A percentile compares a stretch with the other conserved stretches of the same genome.
Evolutionary conservation across 495 filamentous ascomycete species (phyloP).

Genomic region (Podospora anserina): DNA sequence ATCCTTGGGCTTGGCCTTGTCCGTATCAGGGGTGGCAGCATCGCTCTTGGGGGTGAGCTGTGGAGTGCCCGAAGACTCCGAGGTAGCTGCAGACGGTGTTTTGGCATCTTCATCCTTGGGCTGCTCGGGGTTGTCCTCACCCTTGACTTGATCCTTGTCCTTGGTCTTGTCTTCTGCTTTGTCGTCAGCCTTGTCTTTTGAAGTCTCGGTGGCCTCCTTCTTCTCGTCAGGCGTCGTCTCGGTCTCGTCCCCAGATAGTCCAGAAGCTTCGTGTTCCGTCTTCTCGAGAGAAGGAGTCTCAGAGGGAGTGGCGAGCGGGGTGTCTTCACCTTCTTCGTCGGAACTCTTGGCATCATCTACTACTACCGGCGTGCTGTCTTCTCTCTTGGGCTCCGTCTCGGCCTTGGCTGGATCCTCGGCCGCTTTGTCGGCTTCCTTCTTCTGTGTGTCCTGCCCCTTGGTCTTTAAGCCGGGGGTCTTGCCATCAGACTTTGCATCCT

Average conservation of each 20-base stretch:
- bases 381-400: slow-evolving; percentile 13
- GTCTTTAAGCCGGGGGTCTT: slow-evolving; percentile 20
- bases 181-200: slow-evolving; percentile 15
- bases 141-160: slow-evolving; percentile 10
- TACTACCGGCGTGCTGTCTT: slow-evolving; percentile 12
- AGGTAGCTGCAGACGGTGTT: slow-evolving; percentile 20
- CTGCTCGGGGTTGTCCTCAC: slow-evolving; percentile 13
- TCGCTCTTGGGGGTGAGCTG: slow-evolving; percentile 35
- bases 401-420: slow-evolving; percentile 15
- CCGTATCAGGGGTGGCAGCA: slow-evolving; percentile 19
- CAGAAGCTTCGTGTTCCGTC: slow-evolving; percentile 20
- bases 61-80: slow-evolving; percentile 26
- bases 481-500: slow-evolving; percentile 33
- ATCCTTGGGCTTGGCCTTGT: slow-evolving; percentile 27
- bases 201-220: neutral
- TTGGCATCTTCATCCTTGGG: slow-evolving; percentile 7
- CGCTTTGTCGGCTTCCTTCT: slow-evolving; percentile 17
- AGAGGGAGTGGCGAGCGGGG: slow-evolving; percentile 27
- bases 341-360: slow-evolving; percentile 17
- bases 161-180: slow-evolving; percentile 17
- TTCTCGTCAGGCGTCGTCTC: slow-evolving; percentile 12
- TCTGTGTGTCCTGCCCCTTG: slow-evolving; percentile 11
- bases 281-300: slow-evolving; percentile 30
- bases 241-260: slow-evolving; percentile 5
- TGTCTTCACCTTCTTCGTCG: slow-evolving; percentile 25